These are phyloP conservation scores for Hemisphaericaspora xylofermentans DNA, from an alignment of 1,139 yeast species.

Conservation along the genomic window DNA sequence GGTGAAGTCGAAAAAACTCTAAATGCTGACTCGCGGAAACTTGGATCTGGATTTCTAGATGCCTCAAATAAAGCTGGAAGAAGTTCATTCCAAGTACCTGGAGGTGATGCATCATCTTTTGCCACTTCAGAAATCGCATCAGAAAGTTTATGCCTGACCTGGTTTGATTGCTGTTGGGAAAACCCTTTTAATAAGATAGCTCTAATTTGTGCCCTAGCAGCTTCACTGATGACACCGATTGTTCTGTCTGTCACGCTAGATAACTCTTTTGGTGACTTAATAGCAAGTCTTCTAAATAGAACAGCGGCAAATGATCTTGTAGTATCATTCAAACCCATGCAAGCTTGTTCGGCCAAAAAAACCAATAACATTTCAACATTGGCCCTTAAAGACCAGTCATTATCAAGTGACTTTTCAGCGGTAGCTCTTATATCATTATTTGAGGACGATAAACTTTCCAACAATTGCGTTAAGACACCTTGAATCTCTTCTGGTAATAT, in stretches of 20 bases:
- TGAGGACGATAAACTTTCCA: constrained; percentile 71
- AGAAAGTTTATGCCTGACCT: constrained; percentile 85
- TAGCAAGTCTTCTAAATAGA: constrained; percentile 81
- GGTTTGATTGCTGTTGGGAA: constrained; percentile 56
- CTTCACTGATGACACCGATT: constrained; percentile 64
- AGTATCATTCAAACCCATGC: constrained; percentile 54
- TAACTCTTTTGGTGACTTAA: constrained; percentile 67
- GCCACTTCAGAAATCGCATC: constrained; percentile 96
- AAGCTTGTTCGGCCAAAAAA: constrained; percentile 81
- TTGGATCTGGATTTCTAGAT: constrained; percentile 58
- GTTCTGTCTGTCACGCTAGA: constrained; percentile 71
- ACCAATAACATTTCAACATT: constrained; percentile 68
- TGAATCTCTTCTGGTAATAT: constrained; percentile 63
- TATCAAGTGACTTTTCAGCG: constrained; percentile 74
- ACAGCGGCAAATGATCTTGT: constrained; percentile 77
- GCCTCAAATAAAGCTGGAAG: constrained; percentile 75
- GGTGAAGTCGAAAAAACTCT: constrained; percentile 88
- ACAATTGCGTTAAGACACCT: constrained; percentile 54
- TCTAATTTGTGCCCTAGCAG: constrained; percentile 64
- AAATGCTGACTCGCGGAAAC: constrained; percentile 86
- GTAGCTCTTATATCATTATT: constrained; percentile 71
- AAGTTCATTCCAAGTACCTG: constrained; percentile 72
- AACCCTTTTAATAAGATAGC: constrained; percentile 71
- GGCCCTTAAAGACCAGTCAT: constrained; percentile 68
- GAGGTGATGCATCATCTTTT: constrained; percentile 53